Conservation (phyloP, 257 asterid species). For the Leptodermis oblonga region DNA sequence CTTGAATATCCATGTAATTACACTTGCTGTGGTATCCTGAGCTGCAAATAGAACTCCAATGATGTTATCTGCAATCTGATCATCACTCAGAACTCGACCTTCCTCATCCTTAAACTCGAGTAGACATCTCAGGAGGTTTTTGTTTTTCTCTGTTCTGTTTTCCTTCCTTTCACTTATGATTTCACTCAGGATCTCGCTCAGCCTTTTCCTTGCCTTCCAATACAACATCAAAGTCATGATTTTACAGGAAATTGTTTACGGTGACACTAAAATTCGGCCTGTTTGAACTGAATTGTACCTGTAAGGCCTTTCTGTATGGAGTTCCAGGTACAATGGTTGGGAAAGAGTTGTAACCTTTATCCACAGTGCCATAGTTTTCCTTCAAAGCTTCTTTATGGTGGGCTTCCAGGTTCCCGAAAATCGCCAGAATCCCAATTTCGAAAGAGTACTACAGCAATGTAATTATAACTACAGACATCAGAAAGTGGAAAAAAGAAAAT, state of each 20-base stretch:
- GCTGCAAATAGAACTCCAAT: slow-evolving; percentile 90
- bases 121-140: slow-evolving; percentile 52
- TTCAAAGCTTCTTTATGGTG: slow-evolving; percentile 55
- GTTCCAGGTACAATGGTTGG: slow-evolving; percentile 64
- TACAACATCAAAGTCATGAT: too few relatives aligned
- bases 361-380: slow-evolving; percentile 49
- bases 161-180: slow-evolving; percentile 57
- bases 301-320: slow-evolving; percentile 45
- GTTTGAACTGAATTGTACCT: slow-evolving; percentile 32
- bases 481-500: background rate
- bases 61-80: slow-evolving; percentile 72
- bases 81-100: slow-evolving; percentile 42
- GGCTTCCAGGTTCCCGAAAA: slow-evolving; percentile 57
- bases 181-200: slow-evolving; percentile 44
- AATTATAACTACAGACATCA: background rate
- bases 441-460: slow-evolving; percentile 50
- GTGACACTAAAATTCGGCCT: background rate
- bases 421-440: slow-evolving; percentile 63
- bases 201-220: slow-evolving; percentile 70
- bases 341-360: slow-evolving; percentile 76
- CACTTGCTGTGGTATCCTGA: slow-evolving; percentile 83
- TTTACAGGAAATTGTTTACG: too few relatives aligned
- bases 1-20: slow-evolving; percentile 75
- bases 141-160: slow-evolving; percentile 39
- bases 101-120: slow-evolving; percentile 42